Evolutionary conservation across 495 filamentous ascomycete genomes (phyloP).

Genomic region (Letharia lupina): DNA sequence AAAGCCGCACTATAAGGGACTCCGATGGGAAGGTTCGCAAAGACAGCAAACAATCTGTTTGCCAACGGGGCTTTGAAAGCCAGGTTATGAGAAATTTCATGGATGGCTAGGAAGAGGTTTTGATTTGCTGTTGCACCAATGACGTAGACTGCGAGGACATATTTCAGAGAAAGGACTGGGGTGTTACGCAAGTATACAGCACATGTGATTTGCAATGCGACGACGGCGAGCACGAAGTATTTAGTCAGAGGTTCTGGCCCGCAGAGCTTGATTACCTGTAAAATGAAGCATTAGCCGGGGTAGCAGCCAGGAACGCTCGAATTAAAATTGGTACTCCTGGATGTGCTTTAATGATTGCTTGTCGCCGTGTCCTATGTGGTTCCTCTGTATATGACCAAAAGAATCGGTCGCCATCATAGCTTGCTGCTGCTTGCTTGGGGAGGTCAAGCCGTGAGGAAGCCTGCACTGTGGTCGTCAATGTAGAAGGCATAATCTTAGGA

Average conservation of each 20-base stretch:
- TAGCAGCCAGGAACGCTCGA: background rate
- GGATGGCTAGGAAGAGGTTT: constrained; percentile 97
- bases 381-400: constrained; percentile 99
- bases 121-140: constrained; percentile 96
- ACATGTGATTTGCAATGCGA: constrained; percentile 69
- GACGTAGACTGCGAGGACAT: constrained; percentile 81
- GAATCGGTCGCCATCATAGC: constrained; percentile 44
- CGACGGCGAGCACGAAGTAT: constrained; percentile 79
- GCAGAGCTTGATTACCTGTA: constrained; percentile 91
- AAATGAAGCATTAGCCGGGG: constrained; percentile 13
- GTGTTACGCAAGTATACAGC: constrained; percentile 73
- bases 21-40: constrained; percentile 93
- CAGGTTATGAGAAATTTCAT: constrained; percentile 97
- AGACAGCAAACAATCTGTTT: constrained; percentile 79
- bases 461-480: constrained; percentile 7
- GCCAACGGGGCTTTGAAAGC: constrained; percentile 78
- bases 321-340: constrained; percentile 59
- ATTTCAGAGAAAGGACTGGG: constrained; percentile 70
- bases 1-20: constrained; percentile 96
- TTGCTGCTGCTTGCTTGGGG: background rate
- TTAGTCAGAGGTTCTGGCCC: constrained; percentile 94
- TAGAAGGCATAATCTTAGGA: constrained; percentile 8
- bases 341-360: constrained; percentile 96
- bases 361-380: constrained; percentile 80
- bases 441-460: constrained; percentile 6